Conservation (phyloP, 179 eudicot genomes). For the Camellia oleifera region DNA sequence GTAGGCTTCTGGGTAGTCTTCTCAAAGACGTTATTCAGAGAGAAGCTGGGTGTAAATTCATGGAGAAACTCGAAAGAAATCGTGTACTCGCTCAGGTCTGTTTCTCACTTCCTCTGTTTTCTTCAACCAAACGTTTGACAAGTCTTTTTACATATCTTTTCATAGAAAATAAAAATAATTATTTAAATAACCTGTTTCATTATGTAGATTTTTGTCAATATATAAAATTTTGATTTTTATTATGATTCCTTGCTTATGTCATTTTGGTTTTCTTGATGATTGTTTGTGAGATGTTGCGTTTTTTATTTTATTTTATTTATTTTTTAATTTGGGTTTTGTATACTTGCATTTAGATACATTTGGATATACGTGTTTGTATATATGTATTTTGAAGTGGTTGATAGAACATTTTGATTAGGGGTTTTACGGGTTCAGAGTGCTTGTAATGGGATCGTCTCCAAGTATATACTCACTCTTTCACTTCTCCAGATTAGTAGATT, state of each 20-base stretch:
- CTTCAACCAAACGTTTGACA: background rate
- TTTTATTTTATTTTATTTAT: background rate
- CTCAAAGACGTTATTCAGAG: constrained; percentile 75
- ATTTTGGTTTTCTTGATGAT: background rate
- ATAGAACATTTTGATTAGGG: background rate
- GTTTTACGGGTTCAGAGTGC: background rate
- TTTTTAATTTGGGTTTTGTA: background rate
- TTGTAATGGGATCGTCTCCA: background rate
- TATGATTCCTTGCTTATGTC: background rate
- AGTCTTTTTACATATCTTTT: too few relatives aligned
- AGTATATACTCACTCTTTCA: background rate
- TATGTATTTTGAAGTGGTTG: background rate
- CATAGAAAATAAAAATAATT: too few relatives aligned
- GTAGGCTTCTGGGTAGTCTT: constrained; percentile 64
- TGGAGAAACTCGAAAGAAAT: constrained; percentile 58
- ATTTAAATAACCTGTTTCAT: too few relatives aligned
- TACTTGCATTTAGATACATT: background rate
- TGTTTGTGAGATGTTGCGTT: background rate
- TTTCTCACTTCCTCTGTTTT: background rate
- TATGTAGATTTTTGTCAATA: too few relatives aligned
- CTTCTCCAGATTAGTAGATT: background rate
- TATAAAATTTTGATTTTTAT: too few relatives aligned
- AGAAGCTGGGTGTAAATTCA: constrained; percentile 57
- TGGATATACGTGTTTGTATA: background rate
- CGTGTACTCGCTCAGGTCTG: constrained; percentile 75